These are phyloP conservation scores for Mortierella sp. DNA, from an alignment of 371 early-diverging fungal genomes.

Conservation along the genomic window DNA sequence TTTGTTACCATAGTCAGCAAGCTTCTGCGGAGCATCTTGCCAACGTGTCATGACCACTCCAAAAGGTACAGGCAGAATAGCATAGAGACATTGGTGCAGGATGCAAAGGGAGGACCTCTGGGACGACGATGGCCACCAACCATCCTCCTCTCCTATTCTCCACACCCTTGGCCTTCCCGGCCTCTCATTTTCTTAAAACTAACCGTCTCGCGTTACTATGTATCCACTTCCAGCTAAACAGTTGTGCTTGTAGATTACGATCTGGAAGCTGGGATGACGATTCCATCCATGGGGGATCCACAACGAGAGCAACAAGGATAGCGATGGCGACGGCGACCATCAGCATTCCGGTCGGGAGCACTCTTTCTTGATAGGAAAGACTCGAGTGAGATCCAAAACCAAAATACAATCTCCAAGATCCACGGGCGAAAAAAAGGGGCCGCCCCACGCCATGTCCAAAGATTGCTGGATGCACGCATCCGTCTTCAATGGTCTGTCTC, in stretches of 20 bases:
- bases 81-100: background rate
- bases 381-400: conserved; percentile 70
- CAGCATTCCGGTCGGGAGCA: conserved; percentile 65
- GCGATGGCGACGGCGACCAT: conserved; percentile 56
- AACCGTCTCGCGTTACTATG: background rate
- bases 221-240: too few species aligned
- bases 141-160: too few species aligned
- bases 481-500: conserved; percentile 84
- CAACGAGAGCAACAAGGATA: conserved; percentile 60
- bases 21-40: conserved; percentile 76
- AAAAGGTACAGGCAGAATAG: conserved; percentile 58
- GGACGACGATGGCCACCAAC: too few species aligned
- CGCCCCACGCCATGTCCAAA: conserved; percentile 37
- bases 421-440: conserved; percentile 83
- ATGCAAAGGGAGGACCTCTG: background rate
- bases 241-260: conserved; percentile 59
- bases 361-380: conserved; percentile 79
- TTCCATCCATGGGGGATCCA: conserved; percentile 55
- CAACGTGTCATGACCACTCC: conserved; percentile 74
- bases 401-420: conserved; percentile 74
- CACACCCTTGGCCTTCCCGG: too few species aligned
- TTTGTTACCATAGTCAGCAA: conserved; percentile 52
- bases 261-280: conserved; percentile 69
- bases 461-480: conserved; percentile 89
- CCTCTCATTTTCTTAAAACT: too few species aligned